Evolutionary conservation across 371 early-diverging fungal species (phyloP), one percentile per base, ranked within the genome.

Genomic region (Circinella minor): DNA sequence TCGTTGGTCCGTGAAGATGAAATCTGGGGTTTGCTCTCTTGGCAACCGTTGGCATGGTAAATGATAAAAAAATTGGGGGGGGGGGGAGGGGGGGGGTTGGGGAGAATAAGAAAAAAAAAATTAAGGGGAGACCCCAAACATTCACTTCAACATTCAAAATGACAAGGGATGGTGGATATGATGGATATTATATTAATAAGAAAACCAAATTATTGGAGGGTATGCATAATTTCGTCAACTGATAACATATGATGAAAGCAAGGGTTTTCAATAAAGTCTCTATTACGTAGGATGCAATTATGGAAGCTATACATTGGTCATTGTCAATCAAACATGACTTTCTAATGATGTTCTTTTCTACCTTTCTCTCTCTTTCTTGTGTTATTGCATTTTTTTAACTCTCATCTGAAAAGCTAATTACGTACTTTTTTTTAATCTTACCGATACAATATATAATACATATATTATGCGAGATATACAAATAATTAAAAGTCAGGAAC

Each of bases 11-110:
- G 57, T 57, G 57, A 27, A 27, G 57, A 57, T 57, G 57, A 57
- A 57, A 57, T 57, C 57, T 57, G 57, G 57, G 57, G 57, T 57
- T 57, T 18, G 27, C 36, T 34, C 57, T 55, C 57, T 57, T 57
- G 57, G 57, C 57, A 51, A 8, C 51, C 5, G 14, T 51, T 51
- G 14, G 51, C 51, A 51, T 51, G 47, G 11, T n/a, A 0, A 51
- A 13, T 17, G 51, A 51, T 43, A 9, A 43, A 9, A 6, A 51
- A 51, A 51, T 4, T 51, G 8, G 51, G 51, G 51, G 51, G n/a
- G 3, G n/a, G 49, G 8, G 51, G 51, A 6, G 51, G n/a, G 3
- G n/a, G 27, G 27, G 27, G 27, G 27, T 27, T 27, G 27, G 27
- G 27, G 27, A 27, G 27, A 27, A 27, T 27, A 27, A 27, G 27